Conservation (phyloP, 257 asterid species). For the Scutellaria galericulata region DNA sequence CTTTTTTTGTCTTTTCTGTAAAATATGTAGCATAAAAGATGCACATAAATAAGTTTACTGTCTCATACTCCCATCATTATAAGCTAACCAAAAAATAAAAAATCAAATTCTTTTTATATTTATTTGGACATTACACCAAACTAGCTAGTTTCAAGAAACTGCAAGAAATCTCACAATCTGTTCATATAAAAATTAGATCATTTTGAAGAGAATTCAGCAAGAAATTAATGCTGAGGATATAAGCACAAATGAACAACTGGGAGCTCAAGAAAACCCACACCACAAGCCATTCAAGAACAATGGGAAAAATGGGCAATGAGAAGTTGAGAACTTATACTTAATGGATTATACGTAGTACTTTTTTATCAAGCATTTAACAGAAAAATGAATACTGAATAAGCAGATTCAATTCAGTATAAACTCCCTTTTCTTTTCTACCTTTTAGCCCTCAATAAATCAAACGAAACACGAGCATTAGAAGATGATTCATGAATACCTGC, state of each 20-base stretch:
- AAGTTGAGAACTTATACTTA: background rate
- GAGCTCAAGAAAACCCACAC: background rate
- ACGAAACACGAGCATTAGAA: too few species aligned
- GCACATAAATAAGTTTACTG: background rate
- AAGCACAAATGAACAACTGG: background rate
- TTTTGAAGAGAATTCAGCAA: too few species aligned
- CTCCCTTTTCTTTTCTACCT: too few species aligned
- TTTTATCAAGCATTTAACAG: constrained; percentile 4
- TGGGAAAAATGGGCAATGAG: background rate
- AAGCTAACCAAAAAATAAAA: too few species aligned
- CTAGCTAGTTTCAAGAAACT: too few species aligned
- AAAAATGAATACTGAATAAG: background rate
- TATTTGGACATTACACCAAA: too few species aligned
- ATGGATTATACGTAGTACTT: background rate
- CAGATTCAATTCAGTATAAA: too few species aligned
- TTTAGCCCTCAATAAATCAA: too few species aligned
- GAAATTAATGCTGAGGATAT: background rate
- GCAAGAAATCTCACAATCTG: background rate
- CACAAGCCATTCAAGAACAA: constrained; percentile 2
- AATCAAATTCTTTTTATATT: too few species aligned
- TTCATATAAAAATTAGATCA: background rate
- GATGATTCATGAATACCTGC: too few species aligned
- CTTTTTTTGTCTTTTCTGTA: background rate
- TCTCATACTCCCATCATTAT: too few species aligned
- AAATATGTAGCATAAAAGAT: background rate